Conservation (phyloP, 1,284 basidiomycete genomes). For the Irpex sp. region DNA sequence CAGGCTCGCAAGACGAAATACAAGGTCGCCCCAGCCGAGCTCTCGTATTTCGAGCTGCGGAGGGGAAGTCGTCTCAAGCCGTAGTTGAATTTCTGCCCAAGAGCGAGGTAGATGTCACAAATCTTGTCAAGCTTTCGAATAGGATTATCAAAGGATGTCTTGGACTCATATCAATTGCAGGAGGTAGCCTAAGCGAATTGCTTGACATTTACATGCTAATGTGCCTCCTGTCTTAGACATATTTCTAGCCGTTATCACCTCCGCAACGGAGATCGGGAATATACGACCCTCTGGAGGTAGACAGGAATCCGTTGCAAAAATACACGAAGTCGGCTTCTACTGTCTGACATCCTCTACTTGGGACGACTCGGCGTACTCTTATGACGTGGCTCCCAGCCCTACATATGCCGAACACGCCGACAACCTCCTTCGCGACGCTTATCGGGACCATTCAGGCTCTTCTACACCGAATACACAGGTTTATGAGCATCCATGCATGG, state of each 20-base stretch:
- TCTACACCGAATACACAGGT: slow-evolving; percentile 40
- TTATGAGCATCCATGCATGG: slow-evolving; percentile 88
- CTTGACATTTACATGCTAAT: slow-evolving; percentile 1
- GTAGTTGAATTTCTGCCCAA: slow-evolving; percentile 82
- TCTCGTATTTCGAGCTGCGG: slow-evolving; percentile 68
- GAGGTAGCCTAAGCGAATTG: slow-evolving; percentile 40
- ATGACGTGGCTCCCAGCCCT: slow-evolving; percentile 45
- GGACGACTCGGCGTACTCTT: slow-evolving; percentile 60
- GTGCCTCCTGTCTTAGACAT: slow-evolving; percentile 49
- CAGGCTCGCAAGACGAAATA: slow-evolving; percentile 60
- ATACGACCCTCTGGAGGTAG: slow-evolving; percentile 57
- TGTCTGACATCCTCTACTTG: slow-evolving; percentile 66
- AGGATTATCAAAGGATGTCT: slow-evolving; percentile 78
- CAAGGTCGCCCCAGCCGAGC: slow-evolving; percentile 55
- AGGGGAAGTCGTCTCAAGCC: slow-evolving; percentile 54
- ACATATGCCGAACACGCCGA: slow-evolving; percentile 44
- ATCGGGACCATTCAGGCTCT: slow-evolving; percentile 21
- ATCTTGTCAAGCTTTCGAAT: slow-evolving; percentile 58
- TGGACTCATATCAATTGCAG: slow-evolving; percentile 70
- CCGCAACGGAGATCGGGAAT: slow-evolving; percentile 76
- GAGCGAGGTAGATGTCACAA: slow-evolving; percentile 65
- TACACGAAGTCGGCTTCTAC: slow-evolving; percentile 78
- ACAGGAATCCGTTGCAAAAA: slow-evolving; percentile 65
- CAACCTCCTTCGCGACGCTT: slow-evolving; percentile 42
- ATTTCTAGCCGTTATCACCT: slow-evolving; percentile 75